Evolutionary conservation across 225 moss, liverwort and hornwort species (phyloP), one percentile per base, ranked within the genome.

Genomic region (Ulota crispa): DNA sequence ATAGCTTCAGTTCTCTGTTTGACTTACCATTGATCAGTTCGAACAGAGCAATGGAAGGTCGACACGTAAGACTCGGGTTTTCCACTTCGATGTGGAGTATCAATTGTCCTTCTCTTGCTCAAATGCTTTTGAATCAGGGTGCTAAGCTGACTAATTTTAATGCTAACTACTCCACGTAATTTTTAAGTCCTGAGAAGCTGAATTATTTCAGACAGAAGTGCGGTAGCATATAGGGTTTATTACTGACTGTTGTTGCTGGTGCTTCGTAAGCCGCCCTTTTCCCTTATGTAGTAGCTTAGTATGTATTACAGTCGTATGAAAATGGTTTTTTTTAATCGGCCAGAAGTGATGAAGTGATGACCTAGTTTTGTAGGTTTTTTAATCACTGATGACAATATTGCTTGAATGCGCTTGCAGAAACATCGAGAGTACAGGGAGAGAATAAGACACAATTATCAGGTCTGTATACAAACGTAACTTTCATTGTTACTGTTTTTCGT

Each of bases 341-440:
- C 64, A 57, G 63, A 83, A 54, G 41, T 76, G 55, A 14, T 55
- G 45, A 54, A 31, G 73, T 5, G 21, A 39, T 57, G 70, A 68
- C 54, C 18, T 72, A 13, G 15, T 81, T 34, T 70, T 72, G 14
- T 9, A 24, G 54, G 45, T 14, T 36, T 15, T 79, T 78, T 24
- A 42, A n/a, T 5, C 45, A 14, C n/a, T 12, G 2, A 82, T 89
- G 67, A 86, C 67, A 37, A 30, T 85, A 60, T 56, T 87, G 55
- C 63, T 81, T 73, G 78, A 77, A 9, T 78, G 21, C 47, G 55
- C 32, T 26, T 64, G 68, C 95, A 99, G 98, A 99, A 94, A 83
- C 98, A 99, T 72, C 89, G 94, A 82, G 98, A 99, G 85, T 99
- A 99, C 66, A 91, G 98, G 77, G 98, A 99, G 79, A 91, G 96